Evolutionary conservation across 768 basidiomycete genomes (phyloP).

Genomic region (Hortiboletus flavorubellus): DNA sequence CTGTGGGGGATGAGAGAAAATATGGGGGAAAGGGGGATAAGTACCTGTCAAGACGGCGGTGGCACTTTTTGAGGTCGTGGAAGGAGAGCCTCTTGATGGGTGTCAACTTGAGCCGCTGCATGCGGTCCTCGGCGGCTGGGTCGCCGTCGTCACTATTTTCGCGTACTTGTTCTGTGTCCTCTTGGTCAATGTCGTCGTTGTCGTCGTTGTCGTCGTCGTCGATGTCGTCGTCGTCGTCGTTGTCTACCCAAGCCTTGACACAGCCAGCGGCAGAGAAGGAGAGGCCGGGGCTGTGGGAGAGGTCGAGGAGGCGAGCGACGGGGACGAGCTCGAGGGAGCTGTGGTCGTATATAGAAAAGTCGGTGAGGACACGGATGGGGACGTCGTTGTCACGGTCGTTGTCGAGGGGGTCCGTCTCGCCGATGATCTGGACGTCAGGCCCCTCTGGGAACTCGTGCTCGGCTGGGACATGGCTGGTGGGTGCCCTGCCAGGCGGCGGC

Average conservation of each 20-base stretch:
- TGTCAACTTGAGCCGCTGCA: slow-evolving; percentile 38
- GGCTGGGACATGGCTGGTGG: slow-evolving; percentile 14
- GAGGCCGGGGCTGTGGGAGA: slow-evolving; percentile 18
- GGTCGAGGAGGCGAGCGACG: slow-evolving; percentile 37
- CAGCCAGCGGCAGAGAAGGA: slow-evolving; percentile 37
- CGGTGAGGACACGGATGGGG: slow-evolving; percentile 53
- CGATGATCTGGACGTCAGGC: slow-evolving; percentile 39
- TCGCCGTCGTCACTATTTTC: slow-evolving; percentile 1
- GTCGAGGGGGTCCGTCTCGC: slow-evolving; percentile 37
- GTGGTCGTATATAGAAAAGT: slow-evolving; percentile 52
- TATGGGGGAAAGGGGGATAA: neutral
- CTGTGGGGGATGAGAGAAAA: slow-evolving; percentile 34
- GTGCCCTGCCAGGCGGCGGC: slow-evolving; percentile 4
- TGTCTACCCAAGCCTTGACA: slow-evolving; percentile 38
- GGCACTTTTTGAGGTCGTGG: slow-evolving; percentile 36
- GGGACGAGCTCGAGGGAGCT: slow-evolving; percentile 38
- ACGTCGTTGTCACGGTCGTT: slow-evolving; percentile 34
- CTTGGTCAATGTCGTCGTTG: slow-evolving; percentile 19
- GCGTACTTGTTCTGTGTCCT: slow-evolving; percentile 15
- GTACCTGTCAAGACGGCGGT: slow-evolving; percentile 43
- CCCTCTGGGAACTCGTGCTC: slow-evolving; percentile 40
- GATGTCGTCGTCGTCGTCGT: slow-evolving; percentile 25
- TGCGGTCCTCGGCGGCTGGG: slow-evolving; percentile 3
- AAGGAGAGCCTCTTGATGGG: slow-evolving; percentile 46
- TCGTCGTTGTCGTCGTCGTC: slow-evolving; percentile 23